These are phyloP conservation scores for Microdochium bolleyi DNA, from an alignment of 2,329 filamentous ascomycete species.

Conservation along the genomic window DNA sequence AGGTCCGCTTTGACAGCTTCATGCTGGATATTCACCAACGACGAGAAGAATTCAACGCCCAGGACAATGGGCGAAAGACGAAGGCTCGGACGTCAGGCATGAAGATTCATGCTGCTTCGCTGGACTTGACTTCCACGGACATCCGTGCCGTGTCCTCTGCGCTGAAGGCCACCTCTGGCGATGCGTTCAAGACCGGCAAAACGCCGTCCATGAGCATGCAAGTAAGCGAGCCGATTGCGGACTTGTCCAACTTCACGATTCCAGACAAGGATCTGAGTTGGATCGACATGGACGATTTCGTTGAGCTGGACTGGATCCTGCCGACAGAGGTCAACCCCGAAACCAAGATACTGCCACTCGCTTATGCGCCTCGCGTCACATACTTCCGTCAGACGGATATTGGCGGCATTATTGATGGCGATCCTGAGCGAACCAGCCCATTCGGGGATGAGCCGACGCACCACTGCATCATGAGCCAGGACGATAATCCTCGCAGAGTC, in stretches of 20 bases:
- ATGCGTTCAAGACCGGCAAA: constrained; percentile 61
- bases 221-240: constrained; percentile 49
- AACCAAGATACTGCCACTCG: constrained; percentile 88
- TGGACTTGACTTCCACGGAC: constrained; percentile 87
- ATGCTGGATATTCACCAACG: constrained; percentile 95
- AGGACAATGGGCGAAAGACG: constrained; percentile 67
- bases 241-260: constrained; percentile 86
- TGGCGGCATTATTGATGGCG: constrained; percentile 68
- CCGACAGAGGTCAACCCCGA: constrained; percentile 85
- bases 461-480: constrained; percentile 87
- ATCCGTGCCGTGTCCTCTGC: constrained; percentile 88
- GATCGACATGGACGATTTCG: constrained; percentile 99
- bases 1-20: constrained; percentile 91
- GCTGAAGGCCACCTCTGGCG: constrained; percentile 71
- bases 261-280: constrained; percentile 92
- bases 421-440: constrained; percentile 73
- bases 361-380: constrained; percentile 88
- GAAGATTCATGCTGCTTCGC: constrained; percentile 89
- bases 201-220: constrained; percentile 42
- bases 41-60: constrained; percentile 81
- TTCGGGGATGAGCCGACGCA: constrained; percentile 94
- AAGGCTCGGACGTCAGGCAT: constrained; percentile 82
- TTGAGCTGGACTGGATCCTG: constrained; percentile 93
- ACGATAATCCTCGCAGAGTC: constrained; percentile 80
- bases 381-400: constrained; percentile 98